phyloP scores from a whole-genome alignment of 352 stramenopile species.

The Phytophthora pistaciae region DNA sequence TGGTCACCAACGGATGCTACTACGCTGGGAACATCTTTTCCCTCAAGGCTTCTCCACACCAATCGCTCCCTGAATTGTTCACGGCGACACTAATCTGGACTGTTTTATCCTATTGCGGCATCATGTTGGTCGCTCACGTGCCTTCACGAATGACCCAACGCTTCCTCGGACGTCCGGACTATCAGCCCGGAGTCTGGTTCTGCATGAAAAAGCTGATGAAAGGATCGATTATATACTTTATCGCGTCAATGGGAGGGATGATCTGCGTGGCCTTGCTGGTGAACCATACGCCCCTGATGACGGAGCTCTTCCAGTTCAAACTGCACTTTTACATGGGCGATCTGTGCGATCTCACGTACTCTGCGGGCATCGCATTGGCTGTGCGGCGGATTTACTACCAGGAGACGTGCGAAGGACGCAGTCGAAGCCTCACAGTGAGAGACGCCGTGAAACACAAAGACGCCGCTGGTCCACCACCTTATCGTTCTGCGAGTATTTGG shows the following conservation, averaged over 20 bases:
- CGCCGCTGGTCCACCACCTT: background rate
- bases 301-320: slow-evolving; percentile 13
- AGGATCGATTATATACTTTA: slow-evolving; percentile 5
- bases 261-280: slow-evolving; percentile 15
- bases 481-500: background rate
- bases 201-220: slow-evolving; percentile 17
- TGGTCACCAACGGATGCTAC: background rate
- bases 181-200: slow-evolving; percentile 5
- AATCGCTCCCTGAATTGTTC: background rate
- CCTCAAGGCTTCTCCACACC: background rate
- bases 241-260: slow-evolving; percentile 4
- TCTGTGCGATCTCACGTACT: slow-evolving; percentile 9
- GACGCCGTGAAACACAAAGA: background rate
- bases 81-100: background rate
- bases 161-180: slow-evolving; percentile 9
- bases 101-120: background rate
- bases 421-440: background rate
- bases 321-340: slow-evolving; percentile 38
- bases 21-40: slow-evolving; percentile 1
- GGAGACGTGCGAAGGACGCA: slow-evolving; percentile 8
- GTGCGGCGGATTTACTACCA: slow-evolving; percentile 13
- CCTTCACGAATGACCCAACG: slow-evolving; percentile 12
- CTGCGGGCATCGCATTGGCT: background rate
- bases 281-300: slow-evolving; percentile 2
- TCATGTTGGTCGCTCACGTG: slow-evolving; percentile 11